phyloP scores from a whole-genome alignment of 805 yeast species.

The Zygoascus flipseniorum region DNA sequence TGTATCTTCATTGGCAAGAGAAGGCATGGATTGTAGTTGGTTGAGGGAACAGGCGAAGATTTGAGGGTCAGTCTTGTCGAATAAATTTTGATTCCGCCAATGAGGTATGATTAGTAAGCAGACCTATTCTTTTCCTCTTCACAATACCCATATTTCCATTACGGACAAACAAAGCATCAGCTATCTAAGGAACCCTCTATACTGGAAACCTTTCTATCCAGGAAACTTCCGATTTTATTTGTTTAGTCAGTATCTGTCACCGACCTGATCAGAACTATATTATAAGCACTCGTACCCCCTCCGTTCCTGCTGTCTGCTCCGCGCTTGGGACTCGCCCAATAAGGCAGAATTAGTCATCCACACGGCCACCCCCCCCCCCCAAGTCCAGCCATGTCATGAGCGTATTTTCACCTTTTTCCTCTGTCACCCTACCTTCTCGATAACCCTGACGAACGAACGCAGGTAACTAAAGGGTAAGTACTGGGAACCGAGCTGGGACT shows the following conservation, averaged over 20 bases:
- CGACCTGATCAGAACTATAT: too few relatives aligned
- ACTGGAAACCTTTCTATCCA: too few relatives aligned
- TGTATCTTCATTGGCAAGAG: slow-evolving; percentile 1
- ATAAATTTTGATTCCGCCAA: background rate
- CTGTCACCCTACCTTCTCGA: background rate
- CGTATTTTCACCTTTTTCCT: background rate
- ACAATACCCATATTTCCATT: background rate
- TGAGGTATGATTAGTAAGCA: background rate
- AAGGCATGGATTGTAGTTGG: background rate
- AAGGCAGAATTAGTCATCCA: too few relatives aligned
- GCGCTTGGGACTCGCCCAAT: too few relatives aligned
- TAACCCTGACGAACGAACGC: background rate
- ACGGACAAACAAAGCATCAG: too few relatives aligned
- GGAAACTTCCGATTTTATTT: too few relatives aligned
- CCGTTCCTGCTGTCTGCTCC: too few relatives aligned
- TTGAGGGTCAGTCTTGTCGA: background rate
- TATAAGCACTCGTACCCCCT: too few relatives aligned
- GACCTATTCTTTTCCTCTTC: background rate
- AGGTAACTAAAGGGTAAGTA: background rate
- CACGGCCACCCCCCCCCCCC: too few relatives aligned
- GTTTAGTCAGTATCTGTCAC: too few relatives aligned
- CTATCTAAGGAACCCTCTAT: too few relatives aligned
- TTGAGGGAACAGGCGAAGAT: background rate
- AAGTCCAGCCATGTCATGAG: too few relatives aligned
- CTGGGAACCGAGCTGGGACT: background rate